Conservation (phyloP, 1,284 basidiomycete species). For the Trichosporon ovoides region DNA sequence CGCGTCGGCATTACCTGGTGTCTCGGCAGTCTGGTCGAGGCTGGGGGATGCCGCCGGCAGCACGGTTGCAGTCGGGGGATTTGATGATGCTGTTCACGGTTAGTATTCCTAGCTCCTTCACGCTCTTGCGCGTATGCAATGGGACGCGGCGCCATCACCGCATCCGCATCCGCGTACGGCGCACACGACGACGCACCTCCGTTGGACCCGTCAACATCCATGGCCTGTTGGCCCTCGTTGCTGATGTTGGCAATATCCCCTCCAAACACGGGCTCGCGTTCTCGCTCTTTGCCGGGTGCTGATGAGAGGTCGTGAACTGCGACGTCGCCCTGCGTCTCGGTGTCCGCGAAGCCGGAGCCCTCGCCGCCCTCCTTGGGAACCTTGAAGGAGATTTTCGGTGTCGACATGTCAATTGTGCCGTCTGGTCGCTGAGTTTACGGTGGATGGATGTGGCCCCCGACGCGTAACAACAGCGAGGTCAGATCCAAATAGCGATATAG, state of each 20-base stretch:
- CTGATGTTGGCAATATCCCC: constrained; percentile 47
- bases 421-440: constrained; percentile 3
- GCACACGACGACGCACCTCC: constrained; percentile 23
- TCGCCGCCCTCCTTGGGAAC: constrained; percentile 23
- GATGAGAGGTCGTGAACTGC: constrained; percentile 39
- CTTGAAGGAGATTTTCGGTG: constrained; percentile 43
- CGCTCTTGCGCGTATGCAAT: neutral
- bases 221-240: constrained; percentile 26
- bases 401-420: constrained; percentile 31
- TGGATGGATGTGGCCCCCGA: constrained; percentile 6
- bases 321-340: constrained; percentile 37
- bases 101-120: neutral
- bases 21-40: constrained; percentile 16
- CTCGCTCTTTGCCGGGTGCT: constrained; percentile 49
- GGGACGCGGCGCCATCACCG: neutral
- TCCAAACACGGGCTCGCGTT: constrained; percentile 46
- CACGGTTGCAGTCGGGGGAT: constrained; percentile 13
- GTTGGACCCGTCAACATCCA: constrained; percentile 27
- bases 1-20: constrained; percentile 24
- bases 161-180: neutral
- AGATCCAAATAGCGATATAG: neutral
- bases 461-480: neutral
- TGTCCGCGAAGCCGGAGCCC: constrained; percentile 12
- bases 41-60: constrained; percentile 15
- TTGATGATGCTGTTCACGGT: constrained; percentile 25